Base-by-base conservation (phyloP, 108 stramenopile species). In the Cyclotella cryptica region DNA sequence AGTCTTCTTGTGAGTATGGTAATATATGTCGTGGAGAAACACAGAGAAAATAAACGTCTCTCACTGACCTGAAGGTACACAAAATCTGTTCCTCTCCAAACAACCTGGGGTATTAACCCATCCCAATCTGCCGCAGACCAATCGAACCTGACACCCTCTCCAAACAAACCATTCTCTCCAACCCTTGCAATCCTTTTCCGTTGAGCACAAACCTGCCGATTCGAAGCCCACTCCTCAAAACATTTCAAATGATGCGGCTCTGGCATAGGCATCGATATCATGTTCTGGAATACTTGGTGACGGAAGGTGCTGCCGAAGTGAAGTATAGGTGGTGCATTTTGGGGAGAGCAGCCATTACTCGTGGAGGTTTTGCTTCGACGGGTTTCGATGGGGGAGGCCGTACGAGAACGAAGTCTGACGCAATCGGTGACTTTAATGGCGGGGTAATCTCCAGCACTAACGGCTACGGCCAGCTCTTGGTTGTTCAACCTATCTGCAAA, bases 281-380 rank as follows among this genome's bases (percentile, higher is more conserved):
- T 65, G 24, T 45, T 65, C 10, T 21, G 42, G 22, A 45, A 65
- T 21, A 45, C 64, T 13, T 7, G 14, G 13, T 61, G 64, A 9
- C 64, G 64, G 21, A 65, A 65, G 27, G 64, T 65, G 30, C 64
- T 65, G 43, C 64, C 64, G 45, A 65, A 65, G 30, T 65, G 64
- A 8, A 65, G 15, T 12, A 65, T 26, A 3, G 64, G 44, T 0
- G 64, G 30, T 0, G 35, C 60, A 61, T 49, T 49, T 9, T n/a
- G n/a, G 9, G 3, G 18, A 49, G 14, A 29, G 8, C 19, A 15
- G 12, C 60, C 60, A 21, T 24, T 22, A n/a, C 24, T 22, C 12
- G n/a, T 1, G 35, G 12, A 39, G 2, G 13, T 61, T 7, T n/a
- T 61, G 14, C 3, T 39, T 61, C 30, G n/a, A 13, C 60, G 60